A percentile compares a stretch with the other conserved stretches of the same genome.
Evolutionary conservation across 2,329 filamentous ascomycete genomes (phyloP).

Genomic region (Lomentospora prolificans): DNA sequence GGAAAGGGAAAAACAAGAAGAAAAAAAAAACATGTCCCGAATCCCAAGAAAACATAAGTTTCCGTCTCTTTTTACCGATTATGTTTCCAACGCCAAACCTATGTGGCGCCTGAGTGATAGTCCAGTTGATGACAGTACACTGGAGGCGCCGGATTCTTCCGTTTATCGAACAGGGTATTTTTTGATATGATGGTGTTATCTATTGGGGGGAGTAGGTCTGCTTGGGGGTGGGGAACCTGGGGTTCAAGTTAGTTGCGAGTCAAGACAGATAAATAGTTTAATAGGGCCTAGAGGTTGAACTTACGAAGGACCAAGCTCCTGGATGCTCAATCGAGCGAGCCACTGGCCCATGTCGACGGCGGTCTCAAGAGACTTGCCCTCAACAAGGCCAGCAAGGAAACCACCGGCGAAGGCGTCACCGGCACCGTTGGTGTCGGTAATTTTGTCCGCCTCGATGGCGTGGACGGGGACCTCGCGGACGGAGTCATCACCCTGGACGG

Average conservation of each 20-base stretch:
- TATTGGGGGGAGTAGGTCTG: conserved; percentile 52
- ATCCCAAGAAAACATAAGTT: background rate
- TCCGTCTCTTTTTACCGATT: conserved; percentile 8
- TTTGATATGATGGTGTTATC: background rate
- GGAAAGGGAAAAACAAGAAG: background rate
- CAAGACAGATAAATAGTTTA: background rate
- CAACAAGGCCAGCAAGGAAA: conserved; percentile 79
- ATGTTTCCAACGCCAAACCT: conserved; percentile 17
- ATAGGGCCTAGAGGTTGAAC: conserved; percentile 35
- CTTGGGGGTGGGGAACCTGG: conserved; percentile 73
- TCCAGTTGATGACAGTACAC: conserved; percentile 3
- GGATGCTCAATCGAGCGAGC: conserved; percentile 87
- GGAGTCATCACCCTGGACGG: conserved; percentile 58
- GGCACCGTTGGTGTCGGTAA: conserved; percentile 94
- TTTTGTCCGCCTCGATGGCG: conserved; percentile 64
- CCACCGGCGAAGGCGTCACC: conserved; percentile 96
- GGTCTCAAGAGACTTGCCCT: conserved; percentile 70
- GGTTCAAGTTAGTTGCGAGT: background rate
- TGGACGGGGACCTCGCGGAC: conserved; percentile 75
- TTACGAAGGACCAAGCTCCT: conserved; percentile 93
- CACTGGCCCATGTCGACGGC: conserved; percentile 90
- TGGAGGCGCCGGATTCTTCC: background rate
- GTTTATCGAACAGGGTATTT: background rate
- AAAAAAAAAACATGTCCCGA: conserved; percentile 7
- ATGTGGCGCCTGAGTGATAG: conserved; percentile 18